These are phyloP conservation scores for Cryphonectria carpinicola DNA, from an alignment of 2,329 filamentous ascomycete genomes.

Conservation along the genomic window DNA sequence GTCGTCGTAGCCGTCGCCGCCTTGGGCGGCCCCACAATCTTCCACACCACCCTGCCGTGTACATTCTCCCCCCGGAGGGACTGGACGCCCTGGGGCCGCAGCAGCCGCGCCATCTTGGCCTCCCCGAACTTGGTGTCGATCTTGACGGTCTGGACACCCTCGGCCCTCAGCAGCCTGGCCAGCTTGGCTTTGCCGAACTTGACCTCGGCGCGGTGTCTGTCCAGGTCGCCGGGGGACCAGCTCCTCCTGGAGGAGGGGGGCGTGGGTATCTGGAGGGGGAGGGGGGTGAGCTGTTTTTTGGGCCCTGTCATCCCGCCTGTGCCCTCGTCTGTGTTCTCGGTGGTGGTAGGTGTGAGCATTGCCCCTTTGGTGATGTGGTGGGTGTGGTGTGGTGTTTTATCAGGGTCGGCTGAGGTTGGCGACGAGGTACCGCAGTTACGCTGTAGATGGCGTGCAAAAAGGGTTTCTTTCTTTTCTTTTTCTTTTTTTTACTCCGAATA, in stretches of 20 bases:
- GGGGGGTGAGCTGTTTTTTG: too few relatives aligned
- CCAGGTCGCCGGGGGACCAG: slow-evolving; percentile 9
- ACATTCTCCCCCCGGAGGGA: neutral
- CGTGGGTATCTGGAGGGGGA: neutral
- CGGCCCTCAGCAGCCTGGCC: neutral
- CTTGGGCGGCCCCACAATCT: neutral
- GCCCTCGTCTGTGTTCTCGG: neutral
- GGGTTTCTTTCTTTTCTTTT: too few relatives aligned
- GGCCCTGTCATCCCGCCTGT: neutral
- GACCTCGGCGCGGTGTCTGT: slow-evolving; percentile 14
- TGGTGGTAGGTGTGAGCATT: neutral
- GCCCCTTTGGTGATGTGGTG: neutral
- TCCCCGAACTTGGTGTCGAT: slow-evolving; percentile 9
- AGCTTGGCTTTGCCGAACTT: slow-evolving; percentile 9
- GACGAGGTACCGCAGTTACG: neutral
- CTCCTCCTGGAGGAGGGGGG: neutral
- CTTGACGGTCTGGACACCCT: slow-evolving; percentile 8
- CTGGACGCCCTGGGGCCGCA: slow-evolving; percentile 1
- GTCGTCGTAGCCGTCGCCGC: neutral
- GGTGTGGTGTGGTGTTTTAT: too few relatives aligned
- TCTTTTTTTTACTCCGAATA: too few relatives aligned
- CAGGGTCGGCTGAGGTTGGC: neutral
- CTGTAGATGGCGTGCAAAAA: neutral
- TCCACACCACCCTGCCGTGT: slow-evolving; percentile 8
- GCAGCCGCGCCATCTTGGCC: slow-evolving; percentile 14